Conservation (phyloP, 2,329 filamentous ascomycete species). For the Tympanopsis confertula region DNA sequence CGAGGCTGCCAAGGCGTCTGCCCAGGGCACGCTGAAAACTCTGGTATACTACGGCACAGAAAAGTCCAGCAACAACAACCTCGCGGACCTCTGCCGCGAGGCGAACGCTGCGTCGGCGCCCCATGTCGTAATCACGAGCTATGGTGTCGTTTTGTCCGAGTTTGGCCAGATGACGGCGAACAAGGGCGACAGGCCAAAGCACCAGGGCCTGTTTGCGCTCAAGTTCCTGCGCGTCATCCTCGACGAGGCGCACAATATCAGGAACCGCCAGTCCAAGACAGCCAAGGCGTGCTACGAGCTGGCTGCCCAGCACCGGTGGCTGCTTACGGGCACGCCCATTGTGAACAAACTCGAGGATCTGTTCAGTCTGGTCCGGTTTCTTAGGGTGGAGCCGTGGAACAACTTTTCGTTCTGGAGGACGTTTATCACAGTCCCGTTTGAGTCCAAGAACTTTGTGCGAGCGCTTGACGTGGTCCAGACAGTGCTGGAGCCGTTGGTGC, state of each 20-base stretch:
- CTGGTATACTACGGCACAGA: conserved; percentile 89
- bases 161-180: conserved; percentile 63
- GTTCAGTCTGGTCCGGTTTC: conserved; percentile 82
- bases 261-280: conserved; percentile 80
- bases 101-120: conserved; percentile 67
- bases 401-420: conserved; percentile 99
- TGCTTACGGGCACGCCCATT: conserved; percentile 86
- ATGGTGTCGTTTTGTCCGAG: conserved; percentile 83
- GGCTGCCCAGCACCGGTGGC: conserved; percentile 77
- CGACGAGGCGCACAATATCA: conserved; percentile 91
- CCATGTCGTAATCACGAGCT: conserved; percentile 88
- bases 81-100: conserved; percentile 67
- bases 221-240: conserved; percentile 92
- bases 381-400: conserved; percentile 92
- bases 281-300: conserved; percentile 91
- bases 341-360: conserved; percentile 92
- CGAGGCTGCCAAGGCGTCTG: conserved; percentile 83
- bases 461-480: conserved; percentile 95
- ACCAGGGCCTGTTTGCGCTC: conserved; percentile 76
- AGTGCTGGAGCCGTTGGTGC: conserved; percentile 86
- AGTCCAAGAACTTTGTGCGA: conserved; percentile 85
- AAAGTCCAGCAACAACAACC: conserved; percentile 64
- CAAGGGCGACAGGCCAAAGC: conserved; percentile 51
- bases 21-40: conserved; percentile 67
- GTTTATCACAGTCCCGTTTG: conserved; percentile 94